Conservation (phyloP, 164 flowering plant species). For the Vitis labrusca region DNA sequence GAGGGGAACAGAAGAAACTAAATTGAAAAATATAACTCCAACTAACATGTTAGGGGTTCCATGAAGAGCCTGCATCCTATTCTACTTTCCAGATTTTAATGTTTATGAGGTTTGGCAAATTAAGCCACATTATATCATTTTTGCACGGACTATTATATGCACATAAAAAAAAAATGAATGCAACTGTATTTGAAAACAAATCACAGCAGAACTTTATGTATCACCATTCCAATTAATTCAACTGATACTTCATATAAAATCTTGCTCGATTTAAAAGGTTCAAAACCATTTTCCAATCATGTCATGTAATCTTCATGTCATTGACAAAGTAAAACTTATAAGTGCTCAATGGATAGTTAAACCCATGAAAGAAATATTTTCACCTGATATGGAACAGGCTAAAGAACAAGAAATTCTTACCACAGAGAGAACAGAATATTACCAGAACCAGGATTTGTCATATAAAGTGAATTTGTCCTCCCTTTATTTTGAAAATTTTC, state of each 20-base stretch:
- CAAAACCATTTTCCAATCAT: neutral
- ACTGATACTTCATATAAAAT: neutral
- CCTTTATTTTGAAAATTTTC: slow-evolving; percentile 13
- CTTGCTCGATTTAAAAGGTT: neutral
- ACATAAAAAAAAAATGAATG: no score
- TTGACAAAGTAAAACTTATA: no score
- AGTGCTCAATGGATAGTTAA: no score
- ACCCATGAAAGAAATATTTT: neutral
- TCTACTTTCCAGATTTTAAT: neutral
- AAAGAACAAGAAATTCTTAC: neutral
- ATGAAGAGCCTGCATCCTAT: neutral
- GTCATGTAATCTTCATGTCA: no score
- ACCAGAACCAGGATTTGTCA: slow-evolving; percentile 22
- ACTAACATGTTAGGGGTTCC: neutral
- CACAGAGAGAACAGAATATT: slow-evolving; percentile 1
- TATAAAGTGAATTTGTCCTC: slow-evolving; percentile 3
- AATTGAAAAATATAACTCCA: no score
- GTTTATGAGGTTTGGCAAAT: neutral
- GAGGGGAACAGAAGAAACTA: no score
- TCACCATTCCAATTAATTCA: no score
- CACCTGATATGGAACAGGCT: neutral
- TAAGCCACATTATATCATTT: neutral
- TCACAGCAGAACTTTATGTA: no score
- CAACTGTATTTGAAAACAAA: no score
- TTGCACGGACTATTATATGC: neutral